phyloP scores from a whole-genome alignment of 495 filamentous ascomycete genomes.

The Eremomyces bilateralis region DNA sequence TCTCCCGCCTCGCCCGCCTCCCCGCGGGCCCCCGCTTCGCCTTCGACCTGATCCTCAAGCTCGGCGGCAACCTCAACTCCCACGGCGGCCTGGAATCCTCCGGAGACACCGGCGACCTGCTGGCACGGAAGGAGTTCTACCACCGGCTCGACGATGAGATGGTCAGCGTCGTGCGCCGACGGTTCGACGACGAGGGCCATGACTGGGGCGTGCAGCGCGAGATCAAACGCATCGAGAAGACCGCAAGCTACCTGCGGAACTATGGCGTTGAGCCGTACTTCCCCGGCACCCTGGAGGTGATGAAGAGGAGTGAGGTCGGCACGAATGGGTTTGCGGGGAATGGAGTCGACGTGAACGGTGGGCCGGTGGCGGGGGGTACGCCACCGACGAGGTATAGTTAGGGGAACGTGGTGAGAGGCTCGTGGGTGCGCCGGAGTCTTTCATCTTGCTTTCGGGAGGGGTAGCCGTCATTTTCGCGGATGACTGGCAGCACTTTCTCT shows the following conservation, averaged over 20 bases:
- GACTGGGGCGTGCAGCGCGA: constrained; percentile 25
- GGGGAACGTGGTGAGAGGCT: too few relatives aligned
- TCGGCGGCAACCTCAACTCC: constrained; percentile 28
- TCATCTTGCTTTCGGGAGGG: too few relatives aligned
- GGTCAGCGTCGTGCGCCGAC: constrained; percentile 23
- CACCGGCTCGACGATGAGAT: constrained; percentile 21
- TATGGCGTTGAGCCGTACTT: constrained; percentile 28
- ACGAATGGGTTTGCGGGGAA: constrained; percentile 1
- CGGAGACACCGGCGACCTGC: constrained; percentile 22
- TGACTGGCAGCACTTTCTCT: too few relatives aligned
- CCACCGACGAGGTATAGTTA: constrained; percentile 10
- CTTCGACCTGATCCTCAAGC: constrained; percentile 29
- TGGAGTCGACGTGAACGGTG: not conserved
- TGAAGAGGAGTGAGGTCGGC: constrained; percentile 15
- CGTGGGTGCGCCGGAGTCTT: too few relatives aligned
- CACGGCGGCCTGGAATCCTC: constrained; percentile 24
- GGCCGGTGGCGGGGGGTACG: constrained; percentile 3
- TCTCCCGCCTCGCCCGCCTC: constrained; percentile 22
- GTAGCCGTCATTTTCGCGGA: too few relatives aligned
- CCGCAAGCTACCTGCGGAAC: constrained; percentile 23
- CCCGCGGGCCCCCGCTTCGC: constrained; percentile 21
- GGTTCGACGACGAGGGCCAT: constrained; percentile 21
- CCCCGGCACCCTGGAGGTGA: constrained; percentile 23
- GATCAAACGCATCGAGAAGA: constrained; percentile 29
- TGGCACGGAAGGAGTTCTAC: constrained; percentile 24